These are phyloP conservation scores for Ceriops decandra DNA, from an alignment of 345 rosid species.

Conservation along the genomic window DNA sequence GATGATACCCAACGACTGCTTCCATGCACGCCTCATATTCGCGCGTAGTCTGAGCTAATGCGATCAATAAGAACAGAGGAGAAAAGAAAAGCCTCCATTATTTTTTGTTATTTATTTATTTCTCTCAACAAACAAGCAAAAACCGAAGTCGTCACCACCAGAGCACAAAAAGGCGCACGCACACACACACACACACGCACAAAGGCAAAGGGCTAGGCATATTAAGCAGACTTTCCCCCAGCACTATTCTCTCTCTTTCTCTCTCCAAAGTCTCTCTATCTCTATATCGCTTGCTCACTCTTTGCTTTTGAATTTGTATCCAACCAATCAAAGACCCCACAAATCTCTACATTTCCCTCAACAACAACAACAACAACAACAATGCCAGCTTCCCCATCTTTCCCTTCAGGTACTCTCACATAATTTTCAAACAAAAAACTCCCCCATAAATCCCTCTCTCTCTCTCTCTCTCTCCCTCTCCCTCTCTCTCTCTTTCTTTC, in stretches of 20 bases:
- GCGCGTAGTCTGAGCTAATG: neutral
- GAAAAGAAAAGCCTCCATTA: neutral
- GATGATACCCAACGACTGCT: no score
- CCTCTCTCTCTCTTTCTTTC: neutral
- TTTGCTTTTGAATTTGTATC: slow-evolving; percentile 12
- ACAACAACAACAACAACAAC: slow-evolving; percentile 14
- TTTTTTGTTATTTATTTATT: no score
- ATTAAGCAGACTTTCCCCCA: neutral
- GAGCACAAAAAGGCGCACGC: neutral
- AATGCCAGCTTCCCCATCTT: slow-evolving; percentile 80
- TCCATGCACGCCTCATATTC: neutral
- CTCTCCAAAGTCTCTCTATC: neutral
- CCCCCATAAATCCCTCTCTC: slow-evolving; percentile 12
- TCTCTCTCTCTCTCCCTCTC: slow-evolving; percentile 10
- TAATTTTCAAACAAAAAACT: neutral
- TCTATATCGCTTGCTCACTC: neutral
- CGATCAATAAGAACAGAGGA: neutral
- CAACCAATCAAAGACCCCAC: slow-evolving; percentile 31
- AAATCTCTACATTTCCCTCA: slow-evolving; percentile 31
- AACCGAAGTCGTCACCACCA: neutral
- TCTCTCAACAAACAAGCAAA: neutral
- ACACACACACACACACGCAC: no score
- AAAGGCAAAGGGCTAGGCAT: neutral
- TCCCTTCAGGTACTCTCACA: slow-evolving; percentile 43
- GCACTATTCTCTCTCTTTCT: neutral